These are phyloP conservation scores for Scolecobasidium constrictum DNA, from an alignment of 2,329 filamentous ascomycete species.

Conservation along the genomic window DNA sequence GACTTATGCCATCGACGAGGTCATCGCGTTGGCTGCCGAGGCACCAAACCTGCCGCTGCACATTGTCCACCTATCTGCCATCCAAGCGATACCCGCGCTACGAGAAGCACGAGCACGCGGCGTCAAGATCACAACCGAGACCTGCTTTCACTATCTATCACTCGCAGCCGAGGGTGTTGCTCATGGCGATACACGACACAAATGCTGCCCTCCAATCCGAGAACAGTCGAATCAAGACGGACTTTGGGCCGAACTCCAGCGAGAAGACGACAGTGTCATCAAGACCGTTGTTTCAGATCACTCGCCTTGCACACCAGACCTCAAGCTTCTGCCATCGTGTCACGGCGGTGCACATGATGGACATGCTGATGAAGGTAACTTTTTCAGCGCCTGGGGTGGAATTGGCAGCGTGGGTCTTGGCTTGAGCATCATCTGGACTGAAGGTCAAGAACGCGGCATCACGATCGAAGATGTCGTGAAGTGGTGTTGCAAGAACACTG, in stretches of 20 bases:
- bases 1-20: conserved; percentile 79
- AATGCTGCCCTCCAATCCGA: conserved; percentile 90
- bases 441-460: conserved; percentile 51
- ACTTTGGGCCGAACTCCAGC: conserved; percentile 73
- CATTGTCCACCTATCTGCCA: conserved; percentile 88
- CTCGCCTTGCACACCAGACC: conserved; percentile 87
- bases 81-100: conserved; percentile 74
- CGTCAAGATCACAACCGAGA: conserved; percentile 83
- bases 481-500: conserved; percentile 79
- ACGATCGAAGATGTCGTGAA: conserved; percentile 68
- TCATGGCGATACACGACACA: conserved; percentile 82
- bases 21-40: conserved; percentile 67
- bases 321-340: conserved; percentile 73
- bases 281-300: conserved; percentile 90
- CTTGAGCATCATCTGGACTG: conserved; percentile 79
- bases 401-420: conserved; percentile 91
- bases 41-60: conserved; percentile 79
- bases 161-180: conserved; percentile 72
- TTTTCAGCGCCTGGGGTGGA: conserved; percentile 93
- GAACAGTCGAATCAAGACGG: conserved; percentile 69
- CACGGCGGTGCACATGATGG: conserved; percentile 32
- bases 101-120: conserved; percentile 61
- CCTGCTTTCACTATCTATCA: conserved; percentile 89
- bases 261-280: conserved; percentile 64
- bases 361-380: conserved; percentile 52